Base-by-base conservation (phyloP, 345 rosid genomes). In the Mangifera indica region DNA sequence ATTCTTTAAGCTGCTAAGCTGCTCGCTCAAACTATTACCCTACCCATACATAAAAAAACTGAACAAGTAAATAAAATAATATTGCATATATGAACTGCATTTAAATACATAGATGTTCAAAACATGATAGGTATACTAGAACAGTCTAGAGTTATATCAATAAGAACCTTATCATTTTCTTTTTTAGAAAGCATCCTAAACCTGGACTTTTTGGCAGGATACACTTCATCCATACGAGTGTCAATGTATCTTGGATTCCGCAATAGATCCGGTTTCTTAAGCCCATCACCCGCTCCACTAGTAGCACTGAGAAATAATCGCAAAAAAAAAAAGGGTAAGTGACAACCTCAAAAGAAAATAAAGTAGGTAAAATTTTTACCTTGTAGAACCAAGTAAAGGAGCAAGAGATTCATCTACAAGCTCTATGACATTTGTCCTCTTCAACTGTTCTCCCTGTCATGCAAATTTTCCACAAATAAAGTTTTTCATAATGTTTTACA, bases 401-500 rank as follows among this genome's bases (percentile, higher is more conserved):
- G 73, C 80, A 44, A 81, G 72, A 53, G 96, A 81, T 65, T 80
- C 89, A 78, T 82, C 81, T 18, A 72, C 79, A 73, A 84, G 82
- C 81, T 93, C 98, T 34, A 61, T 66, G 13, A 66, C 76, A 72
- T 83, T 78, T 26, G 69, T 71, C 75, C 84, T 84, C 77, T 81
- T 88, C 82, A 92, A 57, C 82, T 92, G 99, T 79, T 95, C 99
- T 71, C 89, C 98, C 96, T 90, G 79, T 63, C 62, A 82, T 7
- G 62, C 52, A 78, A 46, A 62, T 17, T 65, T 45, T 29, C 34
- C 5, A 9, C 26, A 53, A 24, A 3, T 59, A 26, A 13, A 49
- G 53, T 26, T 69, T 55, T 45, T 26, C 45, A 37, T 7, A 37
- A 37, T 37, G 42, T 29, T 45, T 10, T 44, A 26, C 40, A 60